Percentiles rank a stretch among this genome's conserved stretches.
phyloP scores from a whole-genome alignment of 108 stramenopile species.

The Cyclotella choctawhatcheeana region DNA sequence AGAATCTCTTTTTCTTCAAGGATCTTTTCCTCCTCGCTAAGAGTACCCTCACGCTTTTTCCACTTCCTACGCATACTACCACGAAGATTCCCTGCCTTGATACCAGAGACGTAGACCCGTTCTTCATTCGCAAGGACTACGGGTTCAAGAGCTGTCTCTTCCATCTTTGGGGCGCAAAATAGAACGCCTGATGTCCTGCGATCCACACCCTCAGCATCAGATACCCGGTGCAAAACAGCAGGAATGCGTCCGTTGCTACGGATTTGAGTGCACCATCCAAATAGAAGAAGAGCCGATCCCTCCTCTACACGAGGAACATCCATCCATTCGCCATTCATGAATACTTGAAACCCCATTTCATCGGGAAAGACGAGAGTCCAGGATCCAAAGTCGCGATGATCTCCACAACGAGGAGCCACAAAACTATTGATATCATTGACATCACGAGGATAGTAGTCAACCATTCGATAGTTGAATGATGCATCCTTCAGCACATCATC shows the following conservation, averaged over 20 bases:
- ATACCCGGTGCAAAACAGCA: constrained; percentile 31
- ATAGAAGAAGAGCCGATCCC: constrained; percentile 20
- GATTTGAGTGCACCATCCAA: constrained; percentile 46
- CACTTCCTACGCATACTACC: constrained; percentile 37
- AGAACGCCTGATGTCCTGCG: constrained; percentile 26
- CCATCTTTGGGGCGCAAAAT: constrained; percentile 34
- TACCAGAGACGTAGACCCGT: constrained; percentile 27
- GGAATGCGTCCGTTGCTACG: constrained; percentile 40
- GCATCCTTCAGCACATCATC: constrained; percentile 27
- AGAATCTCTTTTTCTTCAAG: constrained; percentile 38
- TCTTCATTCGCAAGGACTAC: constrained; percentile 20
- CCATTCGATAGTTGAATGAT: constrained; percentile 46
- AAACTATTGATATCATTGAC: background rate
- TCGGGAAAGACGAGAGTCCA: constrained; percentile 28
- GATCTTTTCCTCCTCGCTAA: constrained; percentile 15
- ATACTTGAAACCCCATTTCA: constrained; percentile 24
- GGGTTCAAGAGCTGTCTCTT: constrained; percentile 34
- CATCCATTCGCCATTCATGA: constrained; percentile 9
- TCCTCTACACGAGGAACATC: constrained; percentile 11
- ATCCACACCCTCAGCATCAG: background rate
- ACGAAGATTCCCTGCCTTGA: constrained; percentile 26
- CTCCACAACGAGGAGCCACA: constrained; percentile 32
- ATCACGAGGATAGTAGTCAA: constrained; percentile 32
- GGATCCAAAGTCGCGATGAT: constrained; percentile 46
- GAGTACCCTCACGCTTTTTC: constrained; percentile 33